Percentiles rank a stretch among this genome's conserved stretches.
Evolutionary conservation across 192 early-diverging fungal genomes (phyloP).

Genomic region (Entomortierella lignicola): DNA sequence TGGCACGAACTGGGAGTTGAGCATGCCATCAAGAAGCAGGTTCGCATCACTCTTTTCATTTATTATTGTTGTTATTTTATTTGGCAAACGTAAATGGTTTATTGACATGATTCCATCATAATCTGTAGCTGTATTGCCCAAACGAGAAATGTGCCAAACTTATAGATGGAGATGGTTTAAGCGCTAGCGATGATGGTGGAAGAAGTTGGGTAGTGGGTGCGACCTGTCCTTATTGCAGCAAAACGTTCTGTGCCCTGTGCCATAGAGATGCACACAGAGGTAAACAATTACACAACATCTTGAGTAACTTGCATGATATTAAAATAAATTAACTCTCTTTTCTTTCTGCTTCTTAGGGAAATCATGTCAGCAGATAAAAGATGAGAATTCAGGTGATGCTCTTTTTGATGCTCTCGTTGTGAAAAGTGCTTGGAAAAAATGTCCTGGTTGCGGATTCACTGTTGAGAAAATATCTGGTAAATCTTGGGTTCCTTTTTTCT

Average conservation of each 20-base stretch:
- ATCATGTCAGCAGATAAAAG: constrained; percentile 4
- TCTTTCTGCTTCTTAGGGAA: neutral
- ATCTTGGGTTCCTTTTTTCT: neutral
- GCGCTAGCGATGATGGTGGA: neutral
- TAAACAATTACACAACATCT: neutral
- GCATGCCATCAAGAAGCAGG: constrained; percentile 31
- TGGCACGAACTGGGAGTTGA: constrained; percentile 32
- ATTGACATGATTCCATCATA: neutral
- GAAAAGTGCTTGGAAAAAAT: constrained; percentile 10
- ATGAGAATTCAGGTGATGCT: neutral
- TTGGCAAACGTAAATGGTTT: neutral
- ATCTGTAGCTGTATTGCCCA: constrained; percentile 21
- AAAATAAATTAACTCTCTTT: neutral
- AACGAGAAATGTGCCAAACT: constrained; percentile 4
- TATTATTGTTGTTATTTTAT: neutral
- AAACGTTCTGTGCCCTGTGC: constrained; percentile 19
- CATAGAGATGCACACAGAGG: constrained; percentile 10
- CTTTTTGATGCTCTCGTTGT: constrained; percentile 8
- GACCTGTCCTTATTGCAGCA: constrained; percentile 19
- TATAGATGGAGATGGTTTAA: constrained; percentile 4
- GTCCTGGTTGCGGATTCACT: constrained; percentile 15
- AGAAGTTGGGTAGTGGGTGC: neutral
- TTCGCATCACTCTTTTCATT: neutral
- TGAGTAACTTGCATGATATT: neutral
- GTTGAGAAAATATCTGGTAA: constrained; percentile 21